Conservation (phyloP, 2,329 filamentous ascomycete genomes). For the Mycosphaerella sp. region DNA sequence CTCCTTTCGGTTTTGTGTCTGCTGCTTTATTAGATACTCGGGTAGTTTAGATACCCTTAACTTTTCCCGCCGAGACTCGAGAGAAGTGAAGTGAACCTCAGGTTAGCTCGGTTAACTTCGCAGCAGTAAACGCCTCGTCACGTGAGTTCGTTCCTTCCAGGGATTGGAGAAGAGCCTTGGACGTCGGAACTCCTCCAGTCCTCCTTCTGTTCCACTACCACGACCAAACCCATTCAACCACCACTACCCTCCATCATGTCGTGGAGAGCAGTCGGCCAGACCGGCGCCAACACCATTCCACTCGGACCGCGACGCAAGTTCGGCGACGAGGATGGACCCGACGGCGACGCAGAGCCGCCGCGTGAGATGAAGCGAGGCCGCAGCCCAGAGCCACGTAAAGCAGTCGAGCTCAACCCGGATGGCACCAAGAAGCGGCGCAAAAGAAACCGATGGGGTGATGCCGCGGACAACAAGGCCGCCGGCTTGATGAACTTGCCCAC, state of each 20-base stretch:
- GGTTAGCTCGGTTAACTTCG: too few species aligned
- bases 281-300: conserved; percentile 96
- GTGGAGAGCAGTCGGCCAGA: conserved; percentile 73
- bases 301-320: conserved; percentile 79
- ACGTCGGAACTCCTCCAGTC: background rate
- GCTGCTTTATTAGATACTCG: background rate
- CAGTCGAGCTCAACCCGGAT: conserved; percentile 48
- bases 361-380: conserved; percentile 73
- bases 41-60: too few species aligned
- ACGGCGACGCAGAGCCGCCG: conserved; percentile 30
- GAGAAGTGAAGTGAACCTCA: too few species aligned
- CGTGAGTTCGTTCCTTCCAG: too few species aligned
- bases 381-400: conserved; percentile 56
- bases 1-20: background rate
- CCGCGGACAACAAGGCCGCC: conserved; percentile 95
- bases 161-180: too few species aligned
- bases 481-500: conserved; percentile 96
- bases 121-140: too few species aligned
- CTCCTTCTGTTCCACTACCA: background rate
- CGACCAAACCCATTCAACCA: background rate
- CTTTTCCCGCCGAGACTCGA: too few species aligned
- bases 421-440: conserved; percentile 89
- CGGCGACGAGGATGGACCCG: conserved; percentile 51
- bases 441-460: conserved; percentile 97
- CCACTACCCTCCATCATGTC: conserved; percentile 44